Evolutionary conservation across 2,329 filamentous ascomycete genomes (phyloP), one percentile per base, ranked within the genome.

Genomic region (Sphaerulina populicola): DNA sequence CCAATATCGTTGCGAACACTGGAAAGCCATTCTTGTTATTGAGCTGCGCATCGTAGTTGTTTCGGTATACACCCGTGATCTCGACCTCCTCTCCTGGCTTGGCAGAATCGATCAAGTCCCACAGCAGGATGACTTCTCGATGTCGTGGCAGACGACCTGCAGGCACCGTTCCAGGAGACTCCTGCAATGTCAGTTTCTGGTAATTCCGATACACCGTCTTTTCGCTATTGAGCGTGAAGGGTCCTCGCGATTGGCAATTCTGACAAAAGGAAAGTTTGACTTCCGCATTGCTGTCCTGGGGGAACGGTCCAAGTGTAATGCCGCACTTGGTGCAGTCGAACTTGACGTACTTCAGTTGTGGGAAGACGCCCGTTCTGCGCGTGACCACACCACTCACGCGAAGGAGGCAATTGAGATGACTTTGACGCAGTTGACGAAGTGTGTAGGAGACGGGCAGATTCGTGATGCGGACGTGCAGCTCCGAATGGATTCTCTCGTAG

Each of bases 11-110:
- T 4, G 93, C 91, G 69, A 98, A 98, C 33, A 98, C 93, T 0
- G 93, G 93, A 72, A 98, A 97, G 4, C 93, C 93, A 66, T 97
- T 98, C 65, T 93, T 91, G 74, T 96, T 97, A 73, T 98, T 98
- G 49, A 98, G 79, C 62, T 94, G 88, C 3, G 93, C 90, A 67
- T 97, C 91, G 65, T 96, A 98, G 72, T 94, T 97, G 75, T 98
- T 98, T 62, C 89, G 85, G 72, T 98, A 98, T 61, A 95, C 87
- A 57, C 93, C 93, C 6, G 90, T 97, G 8, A 98, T 83, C 66
- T 98, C 93, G 51, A 98, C 90, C 67, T 98, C 94, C 70, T 98
- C 93, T 50, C 93, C 93, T 27, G 93, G 93, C 73, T 98, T 98
- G 38, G 91, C 91, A 57, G 81, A 87, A 70, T 98, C 93, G 60